Conservation (phyloP, 352 stramenopile genomes). For the Blastocystis sp. region DNA sequence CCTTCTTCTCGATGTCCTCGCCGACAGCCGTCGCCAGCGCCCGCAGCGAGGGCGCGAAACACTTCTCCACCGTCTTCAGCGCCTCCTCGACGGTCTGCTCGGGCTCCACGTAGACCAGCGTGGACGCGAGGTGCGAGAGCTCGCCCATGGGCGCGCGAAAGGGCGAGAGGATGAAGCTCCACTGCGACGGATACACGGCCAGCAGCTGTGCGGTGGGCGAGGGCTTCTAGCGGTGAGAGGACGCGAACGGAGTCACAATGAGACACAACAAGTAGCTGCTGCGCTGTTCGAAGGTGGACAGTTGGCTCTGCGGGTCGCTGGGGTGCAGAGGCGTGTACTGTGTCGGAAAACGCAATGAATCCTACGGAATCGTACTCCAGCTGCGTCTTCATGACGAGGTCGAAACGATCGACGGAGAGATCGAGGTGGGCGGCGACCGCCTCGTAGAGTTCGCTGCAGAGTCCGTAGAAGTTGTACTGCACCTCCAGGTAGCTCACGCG, state of each 20-base stretch:
- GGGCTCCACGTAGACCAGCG: not conserved
- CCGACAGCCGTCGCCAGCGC: not conserved
- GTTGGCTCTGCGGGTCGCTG: not conserved
- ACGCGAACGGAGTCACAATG: not conserved
- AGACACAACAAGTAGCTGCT: not conserved
- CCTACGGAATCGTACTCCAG: not conserved
- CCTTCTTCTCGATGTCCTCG: not conserved
- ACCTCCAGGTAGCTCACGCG: conserved; percentile 1
- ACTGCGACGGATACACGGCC: not conserved
- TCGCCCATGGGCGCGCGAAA: not conserved
- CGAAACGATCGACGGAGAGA: not conserved
- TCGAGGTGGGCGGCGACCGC: not conserved
- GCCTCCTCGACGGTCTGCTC: not conserved
- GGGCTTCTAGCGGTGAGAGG: not conserved
- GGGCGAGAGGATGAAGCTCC: not conserved
- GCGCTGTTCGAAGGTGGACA: not conserved
- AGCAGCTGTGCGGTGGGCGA: not conserved
- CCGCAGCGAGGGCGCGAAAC: not conserved
- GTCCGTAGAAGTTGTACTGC: conserved; percentile 39
- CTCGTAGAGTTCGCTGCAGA: conserved; percentile 2
- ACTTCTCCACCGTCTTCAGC: not conserved
- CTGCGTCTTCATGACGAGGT: conserved; percentile 8
- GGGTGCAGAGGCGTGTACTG: not conserved
- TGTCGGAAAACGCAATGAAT: not conserved
- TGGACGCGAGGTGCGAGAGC: not conserved